Conservation (phyloP, 441 rosid species). For the Eruca vesicaria region DNA sequence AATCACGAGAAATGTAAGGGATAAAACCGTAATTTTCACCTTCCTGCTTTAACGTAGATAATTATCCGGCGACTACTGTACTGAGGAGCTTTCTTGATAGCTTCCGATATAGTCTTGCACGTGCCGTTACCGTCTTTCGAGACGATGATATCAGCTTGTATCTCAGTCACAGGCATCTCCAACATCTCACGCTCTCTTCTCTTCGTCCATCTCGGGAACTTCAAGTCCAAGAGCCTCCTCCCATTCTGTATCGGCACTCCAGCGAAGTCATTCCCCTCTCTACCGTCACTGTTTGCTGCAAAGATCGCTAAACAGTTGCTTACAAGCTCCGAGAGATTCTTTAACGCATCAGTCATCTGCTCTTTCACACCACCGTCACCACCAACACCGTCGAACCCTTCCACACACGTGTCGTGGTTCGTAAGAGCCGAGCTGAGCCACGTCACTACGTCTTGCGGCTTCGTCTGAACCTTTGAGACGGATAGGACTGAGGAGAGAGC, state of each 20-base stretch:
- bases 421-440: slow-evolving; percentile 93
- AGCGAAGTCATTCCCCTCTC: slow-evolving; percentile 45
- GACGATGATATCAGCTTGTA: slow-evolving; percentile 85
- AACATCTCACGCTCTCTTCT: slow-evolving; percentile 59
- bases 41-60: slow-evolving; percentile 90
- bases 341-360: slow-evolving; percentile 50
- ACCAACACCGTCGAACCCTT: slow-evolving; percentile 58
- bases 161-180: slow-evolving; percentile 48
- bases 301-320: slow-evolving; percentile 87
- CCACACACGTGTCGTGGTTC: slow-evolving; percentile 88
- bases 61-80: slow-evolving; percentile 60
- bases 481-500: slow-evolving; percentile 52
- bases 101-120: slow-evolving; percentile 71
- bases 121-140: slow-evolving; percentile 82
- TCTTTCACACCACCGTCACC: slow-evolving; percentile 56
- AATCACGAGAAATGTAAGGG: slow-evolving; percentile 23
- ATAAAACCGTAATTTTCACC: slow-evolving; percentile 43
- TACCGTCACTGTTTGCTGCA: slow-evolving; percentile 33
- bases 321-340: slow-evolving; percentile 82
- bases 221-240: slow-evolving; percentile 37
- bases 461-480: background rate
- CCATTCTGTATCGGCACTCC: slow-evolving; percentile 88
- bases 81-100: slow-evolving; percentile 85
- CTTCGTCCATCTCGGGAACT: slow-evolving; percentile 63
- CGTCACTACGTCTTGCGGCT: slow-evolving; percentile 73